A percentile compares a stretch with the other conserved stretches of the same genome.
Evolutionary conservation across 2,329 filamentous ascomycete genomes (phyloP).

Genomic region (Venturia oleaginea): DNA sequence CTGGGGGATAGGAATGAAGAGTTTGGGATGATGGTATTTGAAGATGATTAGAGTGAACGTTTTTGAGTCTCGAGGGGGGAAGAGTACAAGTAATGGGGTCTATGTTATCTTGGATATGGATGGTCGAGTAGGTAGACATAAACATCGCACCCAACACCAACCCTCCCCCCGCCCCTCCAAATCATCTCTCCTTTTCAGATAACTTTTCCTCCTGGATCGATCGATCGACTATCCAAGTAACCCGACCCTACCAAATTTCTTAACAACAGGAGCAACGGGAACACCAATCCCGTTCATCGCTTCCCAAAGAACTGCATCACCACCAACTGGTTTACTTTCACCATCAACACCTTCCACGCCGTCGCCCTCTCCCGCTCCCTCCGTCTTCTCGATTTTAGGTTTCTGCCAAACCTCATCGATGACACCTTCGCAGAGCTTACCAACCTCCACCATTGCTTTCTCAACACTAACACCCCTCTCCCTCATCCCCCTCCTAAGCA

Average conservation of each 20-base stretch:
- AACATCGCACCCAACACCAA: no score
- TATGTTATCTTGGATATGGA: no score
- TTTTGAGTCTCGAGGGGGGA: no score
- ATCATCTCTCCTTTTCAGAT: no score
- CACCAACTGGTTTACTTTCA: constrained; percentile 28
- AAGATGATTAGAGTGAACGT: no score
- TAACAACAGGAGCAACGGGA: constrained; percentile 41
- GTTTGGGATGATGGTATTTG: no score
- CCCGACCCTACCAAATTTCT: constrained; percentile 37
- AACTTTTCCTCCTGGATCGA: neutral
- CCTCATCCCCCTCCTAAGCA: constrained; percentile 74
- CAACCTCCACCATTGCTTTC: constrained; percentile 62
- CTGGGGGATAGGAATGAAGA: no score
- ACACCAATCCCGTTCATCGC: constrained; percentile 28
- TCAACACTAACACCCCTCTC: constrained; percentile 77
- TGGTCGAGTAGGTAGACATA: no score
- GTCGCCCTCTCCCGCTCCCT: constrained; percentile 17
- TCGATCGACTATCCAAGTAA: neutral
- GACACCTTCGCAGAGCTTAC: constrained; percentile 57
- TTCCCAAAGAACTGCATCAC: constrained; percentile 38
- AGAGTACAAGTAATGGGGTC: no score
- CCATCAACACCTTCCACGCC: constrained; percentile 13
- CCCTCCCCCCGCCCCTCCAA: no score
- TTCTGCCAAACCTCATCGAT: constrained; percentile 60
- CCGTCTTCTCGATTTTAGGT: constrained; percentile 22